phyloP scores from a whole-genome alignment of 192 early-diverging fungal genomes.

The Coemansia sp. region DNA sequence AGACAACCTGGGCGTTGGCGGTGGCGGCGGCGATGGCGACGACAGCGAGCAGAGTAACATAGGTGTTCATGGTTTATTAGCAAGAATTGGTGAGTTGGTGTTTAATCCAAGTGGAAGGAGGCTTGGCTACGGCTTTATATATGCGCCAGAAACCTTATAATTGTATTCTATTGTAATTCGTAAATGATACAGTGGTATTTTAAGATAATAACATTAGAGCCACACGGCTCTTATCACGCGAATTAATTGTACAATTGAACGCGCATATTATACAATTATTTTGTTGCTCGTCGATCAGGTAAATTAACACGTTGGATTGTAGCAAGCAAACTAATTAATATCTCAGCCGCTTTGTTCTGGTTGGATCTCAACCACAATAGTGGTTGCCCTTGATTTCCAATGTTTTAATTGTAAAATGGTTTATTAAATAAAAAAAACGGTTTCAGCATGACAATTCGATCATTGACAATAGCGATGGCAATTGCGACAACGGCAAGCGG shows the following conservation, averaged over 20 bases:
- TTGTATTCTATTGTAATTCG: too few species aligned
- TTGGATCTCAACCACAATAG: too few species aligned
- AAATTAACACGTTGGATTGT: too few species aligned
- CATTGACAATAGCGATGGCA: slow-evolving; percentile 6
- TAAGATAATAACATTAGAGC: too few species aligned
- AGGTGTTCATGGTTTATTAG: slow-evolving; percentile 6
- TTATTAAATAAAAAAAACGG: not conserved
- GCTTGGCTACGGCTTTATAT: not conserved
- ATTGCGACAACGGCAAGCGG: slow-evolving; percentile 9
- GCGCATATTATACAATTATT: too few species aligned
- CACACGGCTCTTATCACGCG: too few species aligned
- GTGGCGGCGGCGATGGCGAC: slow-evolving; percentile 19
- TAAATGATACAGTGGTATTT: too few species aligned
- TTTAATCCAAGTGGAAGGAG: not conserved
- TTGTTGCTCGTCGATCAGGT: not conserved
- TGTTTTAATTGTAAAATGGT: not conserved
- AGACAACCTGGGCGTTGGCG: slow-evolving; percentile 20
- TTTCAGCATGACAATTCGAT: not conserved
- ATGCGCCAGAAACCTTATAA: too few species aligned
- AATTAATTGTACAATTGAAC: too few species aligned
- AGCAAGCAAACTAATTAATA: too few species aligned
- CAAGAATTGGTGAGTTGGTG: not conserved
- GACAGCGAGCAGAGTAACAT: slow-evolving; percentile 20
- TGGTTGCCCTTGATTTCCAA: too few species aligned
- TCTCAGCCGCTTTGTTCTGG: too few species aligned